Percentiles rank a stretch among this genome's conserved stretches.
Conservation (phyloP, 352 stramenopile species). For the Phytophthora sojae region DNA sequence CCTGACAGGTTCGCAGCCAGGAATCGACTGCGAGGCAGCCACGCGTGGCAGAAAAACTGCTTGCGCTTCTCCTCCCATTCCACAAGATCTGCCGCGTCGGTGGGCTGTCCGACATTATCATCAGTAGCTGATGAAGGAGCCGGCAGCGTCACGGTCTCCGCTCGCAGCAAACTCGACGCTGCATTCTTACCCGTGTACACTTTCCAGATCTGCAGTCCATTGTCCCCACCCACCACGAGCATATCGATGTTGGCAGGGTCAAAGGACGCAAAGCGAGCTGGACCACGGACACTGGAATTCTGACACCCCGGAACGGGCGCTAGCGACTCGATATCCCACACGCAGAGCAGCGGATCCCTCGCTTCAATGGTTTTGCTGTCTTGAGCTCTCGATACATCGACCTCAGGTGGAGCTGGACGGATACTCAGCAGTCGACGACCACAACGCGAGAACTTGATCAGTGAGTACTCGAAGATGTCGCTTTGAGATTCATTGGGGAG, state of each 20-base stretch:
- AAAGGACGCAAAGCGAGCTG: constrained; percentile 71
- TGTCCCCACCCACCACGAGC: constrained; percentile 70
- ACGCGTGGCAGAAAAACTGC: constrained; percentile 65
- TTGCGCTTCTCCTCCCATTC: constrained; percentile 60
- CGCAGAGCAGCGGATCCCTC: constrained; percentile 42
- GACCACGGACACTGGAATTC: constrained; percentile 9
- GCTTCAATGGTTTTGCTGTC: constrained; percentile 3
- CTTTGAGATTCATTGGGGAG: constrained; percentile 16
- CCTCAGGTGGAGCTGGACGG: constrained; percentile 22
- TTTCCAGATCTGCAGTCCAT: constrained; percentile 77
- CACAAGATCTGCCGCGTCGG: constrained; percentile 22
- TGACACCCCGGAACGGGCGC: constrained; percentile 60
- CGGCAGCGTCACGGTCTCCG: constrained; percentile 30
- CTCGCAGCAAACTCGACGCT: constrained; percentile 40
- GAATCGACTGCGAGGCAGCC: constrained; percentile 56
- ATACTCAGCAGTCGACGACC: constrained; percentile 65
- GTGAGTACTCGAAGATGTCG: constrained; percentile 64
- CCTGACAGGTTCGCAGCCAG: constrained; percentile 61
- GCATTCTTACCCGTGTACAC: constrained; percentile 53
- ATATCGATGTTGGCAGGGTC: constrained; percentile 64
- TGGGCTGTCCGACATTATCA: background rate
- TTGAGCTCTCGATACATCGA: constrained; percentile 1
- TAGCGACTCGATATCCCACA: constrained; percentile 71
- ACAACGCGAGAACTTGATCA: constrained; percentile 76
- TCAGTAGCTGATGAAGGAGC: constrained; percentile 1